A percentile compares a stretch with the other conserved stretches of the same genome.
These are phyloP conservation scores for Scedosporium boydii DNA, from an alignment of 2,329 filamentous ascomycete species.

Conservation along the genomic window DNA sequence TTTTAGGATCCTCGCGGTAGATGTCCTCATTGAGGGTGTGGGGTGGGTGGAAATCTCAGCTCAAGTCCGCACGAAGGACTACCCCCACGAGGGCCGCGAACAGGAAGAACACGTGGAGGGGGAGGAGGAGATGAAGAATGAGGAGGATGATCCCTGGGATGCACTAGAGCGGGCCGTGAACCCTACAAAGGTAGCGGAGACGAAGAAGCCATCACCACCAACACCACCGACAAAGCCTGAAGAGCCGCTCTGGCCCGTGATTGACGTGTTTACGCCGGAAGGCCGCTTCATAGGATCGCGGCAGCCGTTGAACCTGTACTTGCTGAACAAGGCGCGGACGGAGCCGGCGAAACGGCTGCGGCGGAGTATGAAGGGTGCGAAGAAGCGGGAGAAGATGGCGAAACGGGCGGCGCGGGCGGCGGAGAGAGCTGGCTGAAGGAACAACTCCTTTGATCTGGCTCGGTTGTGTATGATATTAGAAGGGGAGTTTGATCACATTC, in stretches of 20 bases:
- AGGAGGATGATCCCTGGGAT: conserved; percentile 11
- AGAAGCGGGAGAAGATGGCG: conserved; percentile 38
- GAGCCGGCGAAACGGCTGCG: conserved; percentile 28
- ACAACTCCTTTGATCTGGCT: neutral
- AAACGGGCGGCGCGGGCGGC: conserved; percentile 14
- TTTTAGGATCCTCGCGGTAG: conserved; percentile 69
- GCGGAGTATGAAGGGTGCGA: conserved; percentile 58
- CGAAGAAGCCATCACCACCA: conserved; percentile 7
- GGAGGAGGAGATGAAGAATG: conserved; percentile 8
- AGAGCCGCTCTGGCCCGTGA: conserved; percentile 49
- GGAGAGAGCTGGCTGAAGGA: conserved; percentile 11
- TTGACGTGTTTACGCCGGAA: conserved; percentile 79
- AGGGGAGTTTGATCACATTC: too few relatives aligned
- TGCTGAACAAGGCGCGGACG: conserved; percentile 43
- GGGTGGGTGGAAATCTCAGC: conserved; percentile 87
- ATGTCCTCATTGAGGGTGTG: conserved; percentile 83
- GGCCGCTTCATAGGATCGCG: conserved; percentile 68
- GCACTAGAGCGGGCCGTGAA: conserved; percentile 10
- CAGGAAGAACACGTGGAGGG: neutral
- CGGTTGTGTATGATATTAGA: neutral
- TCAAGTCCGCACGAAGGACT: conserved; percentile 54
- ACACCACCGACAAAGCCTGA: conserved; percentile 8
- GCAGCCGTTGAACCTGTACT: conserved; percentile 61
- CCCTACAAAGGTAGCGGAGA: conserved; percentile 7
- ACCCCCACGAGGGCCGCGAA: neutral